Base-by-base conservation (phyloP, 2,329 filamentous ascomycete genomes). In the Diaporthe longicolla region DNA sequence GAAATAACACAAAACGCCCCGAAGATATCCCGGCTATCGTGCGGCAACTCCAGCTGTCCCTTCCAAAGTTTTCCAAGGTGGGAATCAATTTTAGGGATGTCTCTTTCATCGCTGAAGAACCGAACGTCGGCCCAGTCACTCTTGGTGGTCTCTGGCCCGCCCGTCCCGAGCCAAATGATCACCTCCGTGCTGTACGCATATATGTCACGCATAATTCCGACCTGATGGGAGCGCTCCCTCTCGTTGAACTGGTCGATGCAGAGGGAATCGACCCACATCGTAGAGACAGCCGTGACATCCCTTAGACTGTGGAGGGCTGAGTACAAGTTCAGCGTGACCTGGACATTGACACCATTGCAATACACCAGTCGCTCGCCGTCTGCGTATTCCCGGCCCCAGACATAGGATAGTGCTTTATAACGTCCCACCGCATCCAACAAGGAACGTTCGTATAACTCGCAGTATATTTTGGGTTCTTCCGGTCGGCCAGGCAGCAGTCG, bases 1-100 rank as follows among this genome's bases (percentile, higher is more conserved):
- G 57, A 71, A 21, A 71, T 65, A 9, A 71, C 43, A 19, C 70
- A 71, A 32, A 71, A 71, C 1, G 70, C 70, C 5, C 70, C 70
- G 5, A 63, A 54, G 4, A 65, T 43, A 13, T 71, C 70, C 13
- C 29, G 45, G 1, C 58, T 29, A 11, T 43, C 54, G 9, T 48
- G 24, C 8, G 21, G 13, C 5, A 37, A 6, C 13, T 26, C 45
- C 3, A 66, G 13, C 13, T 52, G 26, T 24, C 32, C 63, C 32
- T 26, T 66, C 63, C 45, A 66, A 3, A 66, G 21, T 9, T 52
- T 52, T 7, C 45, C 63, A 26, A 71, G 35, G 13, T 71, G 55
- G 1, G 43, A 63, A 15, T 65, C 43, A 15, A 71, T 59, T 24
- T 65, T 63, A 0, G 40, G 40, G 0, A 63, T 48, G 37, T 71